Base-by-base conservation (phyloP, 768 basidiomycete genomes). In the Pisolithus albus region DNA sequence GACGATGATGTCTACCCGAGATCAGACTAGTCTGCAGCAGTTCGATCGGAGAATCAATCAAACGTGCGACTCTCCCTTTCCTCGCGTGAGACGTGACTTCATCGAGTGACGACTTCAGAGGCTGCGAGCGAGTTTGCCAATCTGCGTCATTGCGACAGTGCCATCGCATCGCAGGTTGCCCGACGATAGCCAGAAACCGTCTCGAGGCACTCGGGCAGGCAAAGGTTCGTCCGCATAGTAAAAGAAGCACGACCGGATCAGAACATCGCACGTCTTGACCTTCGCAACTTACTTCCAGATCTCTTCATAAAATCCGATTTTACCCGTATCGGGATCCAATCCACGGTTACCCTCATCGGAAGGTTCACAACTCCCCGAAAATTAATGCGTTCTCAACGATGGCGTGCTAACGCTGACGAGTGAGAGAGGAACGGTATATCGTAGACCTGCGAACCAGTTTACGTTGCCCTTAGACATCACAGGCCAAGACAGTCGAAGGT, bases 371-470 rank as follows among this genome's bases (percentile, higher is more conserved):
- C 18, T 45, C 38, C 50, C 53, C 52, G 57, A 7, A 58, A 56
- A 56, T 60, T 61, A 32, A 62, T 18, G 13, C 56, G 56, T 16
- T 38, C 40, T 58, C 60, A 60, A 16, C 46, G 59, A 44, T 60
- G 55, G 32, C 55, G 50, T 32, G 52, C 46, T 4, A 41, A 43
- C 1, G 49, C 46, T 11, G 47, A 51, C 28, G 37, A 19, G 18
- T 30, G 30, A 46, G 7, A 49, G 47, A 1, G 51, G 36, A 4
- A 55, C 24, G n/a, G 53, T 59, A 23, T 52, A 39, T 21, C 56
- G 54, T 18, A 53, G 11, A 1, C 63, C 56, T 16, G 57, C 52
- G 34, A 59, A 62, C 60, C 41, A 54, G 5, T 48, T 50, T 8
- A 64, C 30, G 8, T 4, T n/a, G n/a, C 40, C 4, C 21, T 23